Base-by-base conservation (phyloP, 2,329 filamentous ascomycete species). In the Aspergillus caelatus region DNA sequence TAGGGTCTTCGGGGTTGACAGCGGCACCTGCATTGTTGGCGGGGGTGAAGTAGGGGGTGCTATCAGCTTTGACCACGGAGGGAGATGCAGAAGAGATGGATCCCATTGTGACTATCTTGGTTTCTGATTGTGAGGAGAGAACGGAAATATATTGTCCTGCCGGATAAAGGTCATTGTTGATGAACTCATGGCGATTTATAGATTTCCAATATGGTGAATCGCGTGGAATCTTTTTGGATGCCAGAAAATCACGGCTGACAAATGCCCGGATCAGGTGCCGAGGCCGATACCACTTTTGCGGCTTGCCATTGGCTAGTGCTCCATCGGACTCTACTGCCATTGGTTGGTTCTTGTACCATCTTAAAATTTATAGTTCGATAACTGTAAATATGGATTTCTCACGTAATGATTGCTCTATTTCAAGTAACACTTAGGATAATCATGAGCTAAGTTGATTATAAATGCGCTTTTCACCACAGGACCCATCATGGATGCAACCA, bases 21-120 rank as follows among this genome's bases (percentile, higher is more conserved):
- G 78, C 75, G 19, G 73, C 74, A n/a, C 75, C 76, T 8, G 70
- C 74, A 60, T 76, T 73, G 65, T 79, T 77, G 61, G 70, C 67
- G 19, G 77, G 76, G 3, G 76, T 77, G 64, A 74, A 79, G 66
- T 75, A 78, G 12, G 82, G 76, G 16, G 66, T 62, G 14, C 58
- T 26, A 8, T 55, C 4, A 9, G 68, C 60, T 5, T 43, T 46
- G 4, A 39, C 43, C 50, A 62, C 56, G 16, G 63, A 30, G 34
- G 67, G 62, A 19, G 67, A 63, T n/a, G 63, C 45, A 1, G 57
- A 45, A 16, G 32, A 55, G 11, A 55, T 39, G 21, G 58, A 62
- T n/a, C 62, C 57, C 64, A 66, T 66, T 41, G 12, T 64, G 61
- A 9, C 16, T 39, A 39, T 41, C n/a, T 26, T 36, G n/a, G 10